Percentiles rank a stretch among this genome's conserved stretches.
Evolutionary conservation across 768 basidiomycete species (phyloP).

Genomic region (Boletus rubroflammeus): DNA sequence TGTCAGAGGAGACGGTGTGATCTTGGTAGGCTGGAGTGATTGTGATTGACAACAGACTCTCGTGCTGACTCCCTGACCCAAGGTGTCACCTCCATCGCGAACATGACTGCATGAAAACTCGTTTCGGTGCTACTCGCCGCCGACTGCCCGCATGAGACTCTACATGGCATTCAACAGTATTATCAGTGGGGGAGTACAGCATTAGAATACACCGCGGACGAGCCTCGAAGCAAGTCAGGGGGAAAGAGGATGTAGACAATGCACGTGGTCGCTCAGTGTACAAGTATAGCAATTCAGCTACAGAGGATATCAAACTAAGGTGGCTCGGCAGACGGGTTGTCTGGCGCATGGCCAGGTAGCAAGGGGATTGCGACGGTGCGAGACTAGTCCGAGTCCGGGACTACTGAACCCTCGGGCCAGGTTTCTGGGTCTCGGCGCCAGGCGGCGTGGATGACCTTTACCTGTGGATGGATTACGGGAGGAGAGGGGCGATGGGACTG

Average conservation of each 20-base stretch:
- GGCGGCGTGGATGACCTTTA: constrained; percentile 67
- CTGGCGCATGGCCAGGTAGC: background rate
- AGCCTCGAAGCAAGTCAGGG: background rate
- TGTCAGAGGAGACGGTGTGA: constrained; percentile 95
- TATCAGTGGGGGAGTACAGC: background rate
- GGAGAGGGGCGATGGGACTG: background rate
- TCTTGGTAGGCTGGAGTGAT: constrained; percentile 59
- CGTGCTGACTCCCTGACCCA: constrained; percentile 14
- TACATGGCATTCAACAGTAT: constrained; percentile 11
- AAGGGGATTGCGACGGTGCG: background rate
- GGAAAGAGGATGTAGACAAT: background rate
- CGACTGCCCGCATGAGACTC: constrained; percentile 19
- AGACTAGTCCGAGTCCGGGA: constrained; percentile 61
- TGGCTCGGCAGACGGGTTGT: background rate
- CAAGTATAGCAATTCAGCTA: background rate
- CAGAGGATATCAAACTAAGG: background rate
- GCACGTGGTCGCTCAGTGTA: background rate
- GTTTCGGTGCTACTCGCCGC: background rate
- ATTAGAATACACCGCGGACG: constrained; percentile 7
- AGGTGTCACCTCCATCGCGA: constrained; percentile 82
- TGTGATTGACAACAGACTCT: background rate
- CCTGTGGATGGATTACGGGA: constrained; percentile 38
- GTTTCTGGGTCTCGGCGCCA: constrained; percentile 71
- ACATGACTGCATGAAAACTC: constrained; percentile 37
- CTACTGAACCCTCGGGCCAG: constrained; percentile 64